Evolutionary conservation across 2,329 filamentous ascomycete genomes (phyloP).

Genomic region (Fusarium gaditjirri): DNA sequence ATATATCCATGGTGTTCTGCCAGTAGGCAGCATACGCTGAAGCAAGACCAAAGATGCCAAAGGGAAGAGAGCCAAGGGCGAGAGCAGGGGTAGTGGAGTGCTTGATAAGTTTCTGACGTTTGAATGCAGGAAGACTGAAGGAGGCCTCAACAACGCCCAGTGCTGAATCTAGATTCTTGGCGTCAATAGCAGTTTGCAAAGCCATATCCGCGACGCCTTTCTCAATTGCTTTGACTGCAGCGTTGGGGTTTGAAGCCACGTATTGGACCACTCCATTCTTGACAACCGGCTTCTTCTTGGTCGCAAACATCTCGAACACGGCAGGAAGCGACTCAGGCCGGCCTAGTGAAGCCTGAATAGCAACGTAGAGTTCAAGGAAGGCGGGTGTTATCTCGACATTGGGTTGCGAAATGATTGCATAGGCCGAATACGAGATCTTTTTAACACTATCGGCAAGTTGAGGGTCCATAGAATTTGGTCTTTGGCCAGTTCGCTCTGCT

Average conservation of each 20-base stretch:
- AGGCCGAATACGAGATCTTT: conserved; percentile 69
- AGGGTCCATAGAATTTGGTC: conserved; percentile 45
- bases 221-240: conserved; percentile 77
- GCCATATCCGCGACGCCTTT: conserved; percentile 76
- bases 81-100: conserved; percentile 69
- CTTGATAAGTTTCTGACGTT: conserved; percentile 73
- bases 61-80: conserved; percentile 68
- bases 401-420: conserved; percentile 76
- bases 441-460: conserved; percentile 58
- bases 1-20: conserved; percentile 78
- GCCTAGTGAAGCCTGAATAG: conserved; percentile 77
- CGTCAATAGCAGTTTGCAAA: conserved; percentile 80
- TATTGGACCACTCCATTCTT: conserved; percentile 69
- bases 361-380: conserved; percentile 79
- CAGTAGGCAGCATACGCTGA: conserved; percentile 57
- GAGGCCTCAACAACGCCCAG: conserved; percentile 78
- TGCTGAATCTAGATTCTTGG: conserved; percentile 80
- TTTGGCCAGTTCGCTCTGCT: conserved; percentile 48
- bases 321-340: conserved; percentile 81
- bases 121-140: conserved; percentile 74
- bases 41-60: conserved; percentile 77
- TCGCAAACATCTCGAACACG: conserved; percentile 83
- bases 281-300: conserved; percentile 78
- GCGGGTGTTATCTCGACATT: conserved; percentile 82
- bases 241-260: conserved; percentile 72